Conservation (phyloP, 805 yeast species). For the Scheffersomyces amazonensis region DNA sequence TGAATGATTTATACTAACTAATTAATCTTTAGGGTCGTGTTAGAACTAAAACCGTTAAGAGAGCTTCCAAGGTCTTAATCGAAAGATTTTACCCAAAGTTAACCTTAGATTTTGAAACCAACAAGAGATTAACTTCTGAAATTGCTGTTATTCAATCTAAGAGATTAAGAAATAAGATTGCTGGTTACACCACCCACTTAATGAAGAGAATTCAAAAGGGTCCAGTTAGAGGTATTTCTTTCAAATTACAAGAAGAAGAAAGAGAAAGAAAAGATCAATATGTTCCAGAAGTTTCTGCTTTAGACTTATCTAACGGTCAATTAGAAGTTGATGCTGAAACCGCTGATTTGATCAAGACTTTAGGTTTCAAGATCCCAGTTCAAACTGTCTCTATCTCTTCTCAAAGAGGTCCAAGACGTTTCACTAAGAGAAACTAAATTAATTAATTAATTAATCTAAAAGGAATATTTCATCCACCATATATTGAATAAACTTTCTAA, state of each 20-base stretch:
- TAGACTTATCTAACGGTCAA: conserved; percentile 94
- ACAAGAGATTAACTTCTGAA: conserved; percentile 98
- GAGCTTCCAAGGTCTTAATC: conserved; percentile 99
- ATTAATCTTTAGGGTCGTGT: conserved; percentile 85
- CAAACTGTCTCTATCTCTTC: conserved; percentile 84
- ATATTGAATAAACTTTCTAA: no score
- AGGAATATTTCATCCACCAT: no score
- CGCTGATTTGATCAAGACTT: conserved; percentile 87
- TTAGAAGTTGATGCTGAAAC: conserved; percentile 97
- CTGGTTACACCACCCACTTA: conserved; percentile 99
- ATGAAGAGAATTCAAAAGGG: conserved; percentile 99
- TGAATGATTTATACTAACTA: conserved; percentile 27
- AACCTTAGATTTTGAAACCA: conserved; percentile 98
- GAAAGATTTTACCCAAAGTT: conserved; percentile 99
- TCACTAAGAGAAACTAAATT: conserved; percentile 80
- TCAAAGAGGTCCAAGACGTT: conserved; percentile 88
- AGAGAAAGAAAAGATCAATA: conserved; percentile 99
- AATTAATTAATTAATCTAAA: no score
- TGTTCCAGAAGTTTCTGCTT: conserved; percentile 99
- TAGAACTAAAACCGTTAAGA: conserved; percentile 99
- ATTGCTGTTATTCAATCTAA: conserved; percentile 98
- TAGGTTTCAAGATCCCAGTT: conserved; percentile 86
- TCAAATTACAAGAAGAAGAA: conserved; percentile 99
- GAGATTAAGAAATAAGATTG: conserved; percentile 99
- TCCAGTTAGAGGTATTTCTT: conserved; percentile 99